phyloP scores from a whole-genome alignment of 2,329 filamentous ascomycete species.

The Aspergillus cejpii region DNA sequence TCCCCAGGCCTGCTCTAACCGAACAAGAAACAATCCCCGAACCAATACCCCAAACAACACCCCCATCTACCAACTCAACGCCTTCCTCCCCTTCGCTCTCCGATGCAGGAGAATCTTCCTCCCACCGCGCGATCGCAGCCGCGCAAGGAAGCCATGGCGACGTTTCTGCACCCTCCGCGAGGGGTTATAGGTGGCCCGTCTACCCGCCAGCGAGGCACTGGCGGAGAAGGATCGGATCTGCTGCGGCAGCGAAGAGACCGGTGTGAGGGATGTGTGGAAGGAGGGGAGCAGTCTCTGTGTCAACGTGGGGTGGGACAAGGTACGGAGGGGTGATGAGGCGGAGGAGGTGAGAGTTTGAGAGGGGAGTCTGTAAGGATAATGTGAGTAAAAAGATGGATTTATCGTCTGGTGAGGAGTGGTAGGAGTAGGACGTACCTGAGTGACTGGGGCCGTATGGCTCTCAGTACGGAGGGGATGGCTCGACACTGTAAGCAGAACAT shows the following conservation, averaged over 20 bases:
- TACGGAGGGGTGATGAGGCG: slow-evolving; percentile 11
- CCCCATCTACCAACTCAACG: slow-evolving; percentile 46
- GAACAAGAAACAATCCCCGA: slow-evolving; percentile 2
- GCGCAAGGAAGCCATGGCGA: slow-evolving; percentile 53
- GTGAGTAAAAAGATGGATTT: neutral
- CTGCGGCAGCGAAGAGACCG: slow-evolving; percentile 15
- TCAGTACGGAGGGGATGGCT: slow-evolving; percentile 26
- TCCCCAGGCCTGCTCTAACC: too few relatives aligned
- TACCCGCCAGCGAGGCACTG: slow-evolving; percentile 38
- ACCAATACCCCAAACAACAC: neutral
- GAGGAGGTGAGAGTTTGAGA: slow-evolving; percentile 4
- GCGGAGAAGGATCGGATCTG: slow-evolving; percentile 40
- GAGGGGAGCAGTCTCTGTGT: slow-evolving; percentile 6
- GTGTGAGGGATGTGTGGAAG: slow-evolving; percentile 6
- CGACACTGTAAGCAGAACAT: slow-evolving; percentile 35
- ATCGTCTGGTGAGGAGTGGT: neutral
- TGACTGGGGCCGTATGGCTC: slow-evolving; percentile 9
- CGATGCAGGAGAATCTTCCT: slow-evolving; percentile 50
- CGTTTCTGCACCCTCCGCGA: slow-evolving; percentile 56
- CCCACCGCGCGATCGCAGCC: slow-evolving; percentile 49
- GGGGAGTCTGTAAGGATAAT: slow-evolving; percentile 1
- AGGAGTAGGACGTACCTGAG: slow-evolving; percentile 18
- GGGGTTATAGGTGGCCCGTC: slow-evolving; percentile 53
- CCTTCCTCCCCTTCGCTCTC: slow-evolving; percentile 48
- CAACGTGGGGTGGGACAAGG: slow-evolving; percentile 11